Evolutionary conservation across 1,284 basidiomycete genomes (phyloP).

Genomic region (Limonomyces culmigenus): DNA sequence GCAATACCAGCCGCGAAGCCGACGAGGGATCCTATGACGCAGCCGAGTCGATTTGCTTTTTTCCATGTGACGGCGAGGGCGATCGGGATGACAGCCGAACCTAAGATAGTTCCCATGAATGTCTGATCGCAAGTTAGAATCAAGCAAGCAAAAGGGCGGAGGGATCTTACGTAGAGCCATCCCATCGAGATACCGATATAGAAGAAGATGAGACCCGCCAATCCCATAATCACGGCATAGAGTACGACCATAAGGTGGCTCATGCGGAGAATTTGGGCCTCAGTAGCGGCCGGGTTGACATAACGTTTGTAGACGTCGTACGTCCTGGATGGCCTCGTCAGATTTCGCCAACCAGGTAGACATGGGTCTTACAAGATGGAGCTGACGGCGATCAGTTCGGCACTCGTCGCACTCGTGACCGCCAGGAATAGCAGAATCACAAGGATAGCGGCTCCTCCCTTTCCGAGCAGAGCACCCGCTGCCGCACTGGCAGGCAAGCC

Average conservation of each 20-base stretch:
- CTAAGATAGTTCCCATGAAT: slow-evolving; percentile 74
- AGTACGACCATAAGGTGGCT: slow-evolving; percentile 33
- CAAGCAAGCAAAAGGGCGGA: background rate
- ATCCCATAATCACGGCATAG: slow-evolving; percentile 66
- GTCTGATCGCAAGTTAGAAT: slow-evolving; percentile 21
- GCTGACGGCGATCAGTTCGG: slow-evolving; percentile 82
- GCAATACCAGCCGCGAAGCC: slow-evolving; percentile 63
- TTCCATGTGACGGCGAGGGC: slow-evolving; percentile 70
- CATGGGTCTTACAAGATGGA: slow-evolving; percentile 33
- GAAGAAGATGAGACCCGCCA: slow-evolving; percentile 75
- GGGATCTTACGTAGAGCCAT: slow-evolving; percentile 55
- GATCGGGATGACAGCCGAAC: slow-evolving; percentile 76
- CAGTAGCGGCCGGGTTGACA: slow-evolving; percentile 39
- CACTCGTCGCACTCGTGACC: slow-evolving; percentile 76
- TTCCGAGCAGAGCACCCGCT: slow-evolving; percentile 63
- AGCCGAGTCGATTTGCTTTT: slow-evolving; percentile 73
- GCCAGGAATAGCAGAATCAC: slow-evolving; percentile 64
- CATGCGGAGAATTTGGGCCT: slow-evolving; percentile 30
- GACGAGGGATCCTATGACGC: slow-evolving; percentile 49
- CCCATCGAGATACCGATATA: slow-evolving; percentile 85
- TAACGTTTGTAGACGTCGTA: slow-evolving; percentile 62
- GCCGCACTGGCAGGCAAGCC: slow-evolving; percentile 75
- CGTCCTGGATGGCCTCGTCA: no score
- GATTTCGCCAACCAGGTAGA: no score
- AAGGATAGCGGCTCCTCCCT: slow-evolving; percentile 55